phyloP scores from a whole-genome alignment of 441 rosid species.

The Erysimum cheiri region DNA sequence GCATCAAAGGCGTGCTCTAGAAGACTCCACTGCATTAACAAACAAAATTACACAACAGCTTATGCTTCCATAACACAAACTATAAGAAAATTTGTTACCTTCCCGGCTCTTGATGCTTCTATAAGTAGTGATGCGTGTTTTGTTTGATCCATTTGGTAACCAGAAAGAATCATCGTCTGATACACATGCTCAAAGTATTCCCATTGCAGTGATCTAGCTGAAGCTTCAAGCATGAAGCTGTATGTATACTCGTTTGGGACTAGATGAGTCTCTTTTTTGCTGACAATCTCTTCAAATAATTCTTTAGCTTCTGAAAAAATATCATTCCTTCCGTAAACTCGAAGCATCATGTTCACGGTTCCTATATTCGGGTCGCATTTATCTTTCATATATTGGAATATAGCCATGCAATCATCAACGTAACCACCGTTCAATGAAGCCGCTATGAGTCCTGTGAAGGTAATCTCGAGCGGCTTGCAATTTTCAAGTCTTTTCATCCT shows the following conservation, averaged over 20 bases:
- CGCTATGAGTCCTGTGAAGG: conserved; percentile 85
- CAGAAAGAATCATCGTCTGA: conserved; percentile 71
- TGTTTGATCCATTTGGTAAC: conserved; percentile 71
- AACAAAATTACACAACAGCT: conserved; percentile 22
- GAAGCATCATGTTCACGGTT: conserved; percentile 86
- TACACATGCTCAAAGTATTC: conserved; percentile 90
- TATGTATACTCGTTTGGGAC: conserved; percentile 75
- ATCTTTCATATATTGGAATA: conserved; percentile 75
- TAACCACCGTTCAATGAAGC: conserved; percentile 83
- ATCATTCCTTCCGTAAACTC: conserved; percentile 75
- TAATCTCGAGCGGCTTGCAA: conserved; percentile 69
- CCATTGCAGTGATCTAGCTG: conserved; percentile 84
- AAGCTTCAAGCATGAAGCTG: conserved; percentile 84
- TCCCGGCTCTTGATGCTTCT: conserved; percentile 85
- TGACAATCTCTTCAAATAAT: conserved; percentile 68
- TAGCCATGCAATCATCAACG: conserved; percentile 66
- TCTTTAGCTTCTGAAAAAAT: conserved; percentile 83
- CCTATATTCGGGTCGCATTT: conserved; percentile 80
- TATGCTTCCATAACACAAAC: conserved; percentile 24
- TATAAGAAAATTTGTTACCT: conserved; percentile 53
- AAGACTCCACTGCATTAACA: conserved; percentile 62
- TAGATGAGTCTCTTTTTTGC: conserved; percentile 40
- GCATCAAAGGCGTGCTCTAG: conserved; percentile 87
- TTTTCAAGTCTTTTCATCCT: conserved; percentile 65
- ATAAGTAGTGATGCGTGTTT: conserved; percentile 64